These are phyloP conservation scores for Cruciata laevipes DNA, from an alignment of 257 asterid genomes.

Conservation along the genomic window DNA sequence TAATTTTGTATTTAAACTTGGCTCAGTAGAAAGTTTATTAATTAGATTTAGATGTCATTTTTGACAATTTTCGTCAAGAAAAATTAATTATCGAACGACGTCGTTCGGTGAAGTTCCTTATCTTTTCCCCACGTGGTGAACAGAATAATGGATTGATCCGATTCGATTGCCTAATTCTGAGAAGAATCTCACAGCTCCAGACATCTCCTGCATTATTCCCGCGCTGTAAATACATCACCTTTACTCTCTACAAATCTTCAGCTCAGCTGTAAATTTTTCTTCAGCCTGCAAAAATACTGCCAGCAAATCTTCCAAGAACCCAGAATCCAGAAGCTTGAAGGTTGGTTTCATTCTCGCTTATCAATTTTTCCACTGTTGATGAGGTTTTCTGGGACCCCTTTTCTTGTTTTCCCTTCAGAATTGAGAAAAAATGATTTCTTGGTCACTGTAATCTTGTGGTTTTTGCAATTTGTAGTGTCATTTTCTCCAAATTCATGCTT, in stretches of 20 bases:
- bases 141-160: not conserved
- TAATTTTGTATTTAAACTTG: no score
- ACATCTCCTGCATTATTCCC: constrained; percentile 2
- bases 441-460: not conserved
- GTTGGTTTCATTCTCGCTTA: not conserved
- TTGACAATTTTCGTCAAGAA: not conserved
- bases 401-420: not conserved
- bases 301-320: not conserved
- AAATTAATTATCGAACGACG: not conserved
- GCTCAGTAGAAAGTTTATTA: no score
- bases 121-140: not conserved
- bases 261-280: not conserved
- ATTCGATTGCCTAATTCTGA: not conserved
- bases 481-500: not conserved
- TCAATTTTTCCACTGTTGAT: not conserved
- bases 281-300: not conserved
- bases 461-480: not conserved
- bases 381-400: not conserved
- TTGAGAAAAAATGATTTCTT: not conserved
- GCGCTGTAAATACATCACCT: not conserved
- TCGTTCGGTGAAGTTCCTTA: not conserved
- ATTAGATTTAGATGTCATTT: not conserved
- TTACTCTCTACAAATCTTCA: not conserved
- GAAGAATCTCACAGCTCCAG: not conserved
- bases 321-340: constrained; percentile 3